Conservation (phyloP, 768 basidiomycete genomes). For the Phylloporus scabripes region DNA sequence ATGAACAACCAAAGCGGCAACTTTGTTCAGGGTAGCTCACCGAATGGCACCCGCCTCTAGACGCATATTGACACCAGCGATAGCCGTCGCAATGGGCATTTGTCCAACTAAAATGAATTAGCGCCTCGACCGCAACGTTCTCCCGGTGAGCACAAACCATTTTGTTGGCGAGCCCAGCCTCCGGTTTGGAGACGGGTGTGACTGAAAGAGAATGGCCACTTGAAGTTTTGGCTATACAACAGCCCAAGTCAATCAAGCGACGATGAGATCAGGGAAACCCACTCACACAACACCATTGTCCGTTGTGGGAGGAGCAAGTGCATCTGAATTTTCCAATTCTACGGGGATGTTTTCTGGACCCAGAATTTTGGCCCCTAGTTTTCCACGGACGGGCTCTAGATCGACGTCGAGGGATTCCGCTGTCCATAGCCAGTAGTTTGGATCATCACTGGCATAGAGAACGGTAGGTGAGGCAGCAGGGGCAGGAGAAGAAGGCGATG, state of each 20-base stretch:
- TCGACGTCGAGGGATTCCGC: conserved; percentile 15
- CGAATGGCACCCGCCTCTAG: conserved; percentile 39
- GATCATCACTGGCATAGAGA: conserved; percentile 39
- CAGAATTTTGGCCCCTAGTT: conserved; percentile 42
- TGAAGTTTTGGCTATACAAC: conserved; percentile 39
- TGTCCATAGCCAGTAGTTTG: conserved; percentile 43
- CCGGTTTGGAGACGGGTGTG: conserved; percentile 55
- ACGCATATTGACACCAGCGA: conserved; percentile 41
- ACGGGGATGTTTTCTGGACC: conserved; percentile 55
- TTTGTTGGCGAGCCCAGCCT: conserved; percentile 66
- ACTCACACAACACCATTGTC: conserved; percentile 49
- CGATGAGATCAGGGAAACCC: neutral
- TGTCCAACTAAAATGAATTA: conserved; percentile 27
- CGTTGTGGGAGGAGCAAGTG: conserved; percentile 56
- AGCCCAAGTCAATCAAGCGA: neutral
- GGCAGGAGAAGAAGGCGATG: conserved; percentile 25
- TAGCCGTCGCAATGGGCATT: conserved; percentile 37
- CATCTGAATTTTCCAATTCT: conserved; percentile 52
- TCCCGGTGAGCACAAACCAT: conserved; percentile 32
- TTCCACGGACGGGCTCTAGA: conserved; percentile 42
- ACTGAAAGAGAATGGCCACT: conserved; percentile 61
- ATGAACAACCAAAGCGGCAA: conserved; percentile 1
- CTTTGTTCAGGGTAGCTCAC: conserved; percentile 12
- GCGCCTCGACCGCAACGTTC: neutral
- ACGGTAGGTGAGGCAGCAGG: conserved; percentile 38